Evolutionary conservation across 176 grass and related monocot species (phyloP).

Genomic region (Saccharum spontaneum): DNA sequence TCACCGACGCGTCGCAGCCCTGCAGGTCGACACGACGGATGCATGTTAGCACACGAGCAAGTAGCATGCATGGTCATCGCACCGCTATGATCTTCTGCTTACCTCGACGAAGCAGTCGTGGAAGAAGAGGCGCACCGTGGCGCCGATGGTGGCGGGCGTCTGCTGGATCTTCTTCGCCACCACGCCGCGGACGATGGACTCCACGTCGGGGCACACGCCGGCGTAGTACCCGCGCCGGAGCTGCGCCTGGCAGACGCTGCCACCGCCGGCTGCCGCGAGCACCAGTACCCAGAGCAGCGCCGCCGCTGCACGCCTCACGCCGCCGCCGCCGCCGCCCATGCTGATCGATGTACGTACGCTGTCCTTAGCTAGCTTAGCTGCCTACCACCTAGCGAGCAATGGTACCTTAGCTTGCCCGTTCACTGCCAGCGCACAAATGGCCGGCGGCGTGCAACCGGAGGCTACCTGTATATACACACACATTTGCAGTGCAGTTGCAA

Average conservation of each 20-base stretch:
- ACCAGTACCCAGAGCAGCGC: neutral
- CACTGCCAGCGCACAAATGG: no score
- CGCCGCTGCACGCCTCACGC: neutral
- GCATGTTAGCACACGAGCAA: no score
- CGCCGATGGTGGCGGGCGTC: slow-evolving; percentile 38
- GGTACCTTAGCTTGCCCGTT: neutral
- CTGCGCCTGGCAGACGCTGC: neutral
- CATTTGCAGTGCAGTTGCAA: no score
- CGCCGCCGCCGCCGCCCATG: neutral
- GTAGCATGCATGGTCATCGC: neutral
- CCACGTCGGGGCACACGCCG: slow-evolving; percentile 56
- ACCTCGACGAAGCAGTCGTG: slow-evolving; percentile 90
- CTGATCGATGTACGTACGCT: no score
- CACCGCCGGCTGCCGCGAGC: neutral
- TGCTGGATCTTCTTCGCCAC: slow-evolving; percentile 35
- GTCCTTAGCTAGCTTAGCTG: no score
- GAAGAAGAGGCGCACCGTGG: slow-evolving; percentile 77
- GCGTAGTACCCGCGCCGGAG: slow-evolving; percentile 39
- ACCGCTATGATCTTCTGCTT: neutral
- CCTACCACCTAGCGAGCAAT: no score
- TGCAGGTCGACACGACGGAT: neutral
- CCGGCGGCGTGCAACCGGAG: no score
- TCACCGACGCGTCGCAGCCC: slow-evolving; percentile 72
- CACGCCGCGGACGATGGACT: slow-evolving; percentile 49
- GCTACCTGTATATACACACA: no score